Evolutionary conservation across 2,329 filamentous ascomycete genomes (phyloP).

Genomic region (Raffaelea deltoideospora): DNA sequence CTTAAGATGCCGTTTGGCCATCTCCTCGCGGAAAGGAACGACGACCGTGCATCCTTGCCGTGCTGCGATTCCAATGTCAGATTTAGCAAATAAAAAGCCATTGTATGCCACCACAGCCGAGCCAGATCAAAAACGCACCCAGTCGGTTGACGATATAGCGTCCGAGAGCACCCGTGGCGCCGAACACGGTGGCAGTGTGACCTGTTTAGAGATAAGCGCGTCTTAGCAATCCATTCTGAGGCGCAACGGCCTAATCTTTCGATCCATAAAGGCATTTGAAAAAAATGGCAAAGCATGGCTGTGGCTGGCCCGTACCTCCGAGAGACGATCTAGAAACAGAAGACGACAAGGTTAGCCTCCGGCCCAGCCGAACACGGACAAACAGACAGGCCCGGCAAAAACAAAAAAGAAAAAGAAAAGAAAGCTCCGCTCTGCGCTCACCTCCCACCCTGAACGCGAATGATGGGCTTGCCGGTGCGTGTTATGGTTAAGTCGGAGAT

Average conservation of each 20-base stretch:
- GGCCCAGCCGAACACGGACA: no score
- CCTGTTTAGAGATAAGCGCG: conserved; percentile 32
- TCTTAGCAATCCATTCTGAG: no score
- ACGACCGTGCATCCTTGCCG: conserved; percentile 89
- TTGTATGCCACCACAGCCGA: not conserved
- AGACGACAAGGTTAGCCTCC: conserved; percentile 2
- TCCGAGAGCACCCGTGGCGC: conserved; percentile 87
- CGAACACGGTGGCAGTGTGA: conserved; percentile 94
- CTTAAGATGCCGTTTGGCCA: conserved; percentile 94
- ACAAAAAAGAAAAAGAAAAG: not conserved
- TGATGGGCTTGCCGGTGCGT: conserved; percentile 87
- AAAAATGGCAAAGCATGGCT: no score
- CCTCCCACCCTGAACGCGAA: conserved; percentile 82
- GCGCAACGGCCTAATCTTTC: no score
- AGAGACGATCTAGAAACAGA: conserved; percentile 52
- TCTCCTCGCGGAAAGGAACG: conserved; percentile 89
- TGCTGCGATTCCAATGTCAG: conserved; percentile 36
- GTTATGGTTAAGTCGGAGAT: conserved; percentile 83
- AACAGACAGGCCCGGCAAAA: no score
- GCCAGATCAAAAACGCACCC: conserved; percentile 29
- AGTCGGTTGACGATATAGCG: conserved; percentile 95
- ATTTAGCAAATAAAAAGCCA: conserved; percentile 3
- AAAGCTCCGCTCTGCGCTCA: conserved; percentile 31
- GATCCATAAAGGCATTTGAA: no score
- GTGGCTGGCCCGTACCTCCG: conserved; percentile 48